Conservation (phyloP, 768 basidiomycete species). For the Cystobasidium ongulense region DNA sequence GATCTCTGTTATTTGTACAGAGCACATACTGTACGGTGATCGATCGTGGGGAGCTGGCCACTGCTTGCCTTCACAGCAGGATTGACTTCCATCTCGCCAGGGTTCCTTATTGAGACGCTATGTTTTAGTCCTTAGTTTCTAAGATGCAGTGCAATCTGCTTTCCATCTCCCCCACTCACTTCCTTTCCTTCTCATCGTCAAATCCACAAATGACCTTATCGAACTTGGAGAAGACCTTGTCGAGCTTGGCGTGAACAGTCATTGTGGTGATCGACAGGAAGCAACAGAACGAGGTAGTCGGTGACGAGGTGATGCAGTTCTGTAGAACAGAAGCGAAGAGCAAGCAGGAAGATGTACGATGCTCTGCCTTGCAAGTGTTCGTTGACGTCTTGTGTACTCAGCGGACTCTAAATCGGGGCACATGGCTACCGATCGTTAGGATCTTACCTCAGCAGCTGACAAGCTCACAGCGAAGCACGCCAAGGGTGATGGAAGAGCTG, state of each 20-base stretch:
- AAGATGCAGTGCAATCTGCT: background rate
- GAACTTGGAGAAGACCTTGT: background rate
- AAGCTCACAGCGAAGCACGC: background rate
- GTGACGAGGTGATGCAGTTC: too few relatives aligned
- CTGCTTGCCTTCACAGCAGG: background rate
- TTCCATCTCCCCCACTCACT: background rate
- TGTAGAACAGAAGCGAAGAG: too few relatives aligned
- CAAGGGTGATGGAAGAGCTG: too few relatives aligned
- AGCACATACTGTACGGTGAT: background rate
- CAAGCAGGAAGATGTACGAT: too few relatives aligned
- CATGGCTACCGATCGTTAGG: background rate
- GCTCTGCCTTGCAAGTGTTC: background rate
- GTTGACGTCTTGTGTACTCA: background rate
- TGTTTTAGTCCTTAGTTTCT: background rate
- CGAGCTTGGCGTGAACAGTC: background rate
- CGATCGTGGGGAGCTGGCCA: background rate
- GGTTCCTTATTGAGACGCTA: background rate
- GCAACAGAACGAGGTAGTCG: background rate
- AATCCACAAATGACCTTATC: constrained; percentile 15
- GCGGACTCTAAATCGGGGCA: background rate
- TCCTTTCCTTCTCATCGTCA: constrained; percentile 20
- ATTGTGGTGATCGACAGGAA: background rate
- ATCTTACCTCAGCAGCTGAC: background rate
- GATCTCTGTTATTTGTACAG: background rate
- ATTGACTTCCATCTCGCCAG: constrained; percentile 16